A percentile compares a stretch with the other conserved stretches of the same genome.
Conservation (phyloP, 179 eudicot species). For the Beta corolliflora region DNA sequence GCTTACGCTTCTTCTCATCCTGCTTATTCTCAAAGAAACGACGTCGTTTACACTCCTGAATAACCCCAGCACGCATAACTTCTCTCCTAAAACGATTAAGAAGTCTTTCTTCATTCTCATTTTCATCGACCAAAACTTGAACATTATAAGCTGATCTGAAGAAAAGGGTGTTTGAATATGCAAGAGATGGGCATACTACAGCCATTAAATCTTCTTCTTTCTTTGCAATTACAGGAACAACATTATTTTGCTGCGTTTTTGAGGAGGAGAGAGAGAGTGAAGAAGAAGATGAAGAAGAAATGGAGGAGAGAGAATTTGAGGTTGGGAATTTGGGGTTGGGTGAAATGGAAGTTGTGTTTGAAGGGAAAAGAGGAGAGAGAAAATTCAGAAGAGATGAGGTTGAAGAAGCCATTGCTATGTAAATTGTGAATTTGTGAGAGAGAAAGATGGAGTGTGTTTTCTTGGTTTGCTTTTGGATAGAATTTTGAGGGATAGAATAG, state of each 20-base stretch:
- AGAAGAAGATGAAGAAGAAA: too few relatives aligned
- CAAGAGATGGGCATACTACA: constrained; percentile 71
- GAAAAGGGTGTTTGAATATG: constrained; percentile 65
- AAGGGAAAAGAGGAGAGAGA: constrained; percentile 52
- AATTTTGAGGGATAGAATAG: neutral
- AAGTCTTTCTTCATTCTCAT: constrained; percentile 76
- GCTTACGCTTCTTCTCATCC: constrained; percentile 73
- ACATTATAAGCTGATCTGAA: constrained; percentile 68
- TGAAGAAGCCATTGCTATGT: constrained; percentile 44
- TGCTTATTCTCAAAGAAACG: constrained; percentile 73
- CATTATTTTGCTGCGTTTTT: neutral
- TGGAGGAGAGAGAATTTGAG: constrained; percentile 23
- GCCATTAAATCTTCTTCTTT: constrained; percentile 38
- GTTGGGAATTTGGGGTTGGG: constrained; percentile 28
- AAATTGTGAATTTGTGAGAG: neutral
- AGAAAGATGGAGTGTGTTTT: neutral
- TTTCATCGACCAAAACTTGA: constrained; percentile 75
- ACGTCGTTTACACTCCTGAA: constrained; percentile 77
- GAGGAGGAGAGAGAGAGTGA: constrained; percentile 12
- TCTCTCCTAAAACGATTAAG: constrained; percentile 70
- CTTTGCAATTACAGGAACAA: neutral
- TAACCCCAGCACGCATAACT: constrained; percentile 82
- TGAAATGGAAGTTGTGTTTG: constrained; percentile 33
- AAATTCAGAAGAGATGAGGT: constrained; percentile 54
- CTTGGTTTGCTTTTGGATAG: constrained; percentile 17